Conservation (phyloP, 1,284 basidiomycete species). For the Austroboletus novae-zelandiae region DNA sequence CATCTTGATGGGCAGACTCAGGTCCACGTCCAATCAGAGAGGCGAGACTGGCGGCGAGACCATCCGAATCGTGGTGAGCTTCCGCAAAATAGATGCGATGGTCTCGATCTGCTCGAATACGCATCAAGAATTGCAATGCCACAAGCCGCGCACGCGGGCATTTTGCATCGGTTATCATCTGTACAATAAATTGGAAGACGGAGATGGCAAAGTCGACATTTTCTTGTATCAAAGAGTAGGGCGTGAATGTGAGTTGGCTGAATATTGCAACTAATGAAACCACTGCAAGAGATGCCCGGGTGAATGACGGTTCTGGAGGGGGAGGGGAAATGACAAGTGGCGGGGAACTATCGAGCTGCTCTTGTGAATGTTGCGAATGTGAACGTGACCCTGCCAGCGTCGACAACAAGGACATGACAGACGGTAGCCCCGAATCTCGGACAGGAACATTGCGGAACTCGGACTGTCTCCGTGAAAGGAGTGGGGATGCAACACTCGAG, state of each 20-base stretch:
- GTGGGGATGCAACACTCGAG: constrained; percentile 45
- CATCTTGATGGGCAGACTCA: constrained; percentile 25
- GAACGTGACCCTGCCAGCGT: constrained; percentile 61
- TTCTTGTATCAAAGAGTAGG: constrained; percentile 44
- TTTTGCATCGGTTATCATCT: constrained; percentile 42
- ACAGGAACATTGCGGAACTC: constrained; percentile 39
- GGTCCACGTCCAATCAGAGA: constrained; percentile 51
- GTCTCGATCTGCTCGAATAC: constrained; percentile 87
- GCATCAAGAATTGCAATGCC: constrained; percentile 85
- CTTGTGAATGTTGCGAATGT: constrained; percentile 46
- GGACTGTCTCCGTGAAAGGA: constrained; percentile 53
- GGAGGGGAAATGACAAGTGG: constrained; percentile 27
- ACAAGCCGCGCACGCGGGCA: constrained; percentile 68
- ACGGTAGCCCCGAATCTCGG: constrained; percentile 47
- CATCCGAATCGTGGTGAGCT: constrained; percentile 51
- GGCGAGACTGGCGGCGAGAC: constrained; percentile 51
- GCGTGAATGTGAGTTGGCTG: constrained; percentile 67
- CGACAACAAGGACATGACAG: constrained; percentile 62
- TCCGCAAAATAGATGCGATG: constrained; percentile 80
- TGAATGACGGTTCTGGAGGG: constrained; percentile 30
- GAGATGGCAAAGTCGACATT: constrained; percentile 50
- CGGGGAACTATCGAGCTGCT: constrained; percentile 28
- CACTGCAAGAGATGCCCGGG: constrained; percentile 57
- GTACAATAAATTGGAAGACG: constrained; percentile 51
- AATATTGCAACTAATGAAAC: constrained; percentile 67